Conservation (phyloP, 345 rosid species). For the Brassica cretica region DNA sequence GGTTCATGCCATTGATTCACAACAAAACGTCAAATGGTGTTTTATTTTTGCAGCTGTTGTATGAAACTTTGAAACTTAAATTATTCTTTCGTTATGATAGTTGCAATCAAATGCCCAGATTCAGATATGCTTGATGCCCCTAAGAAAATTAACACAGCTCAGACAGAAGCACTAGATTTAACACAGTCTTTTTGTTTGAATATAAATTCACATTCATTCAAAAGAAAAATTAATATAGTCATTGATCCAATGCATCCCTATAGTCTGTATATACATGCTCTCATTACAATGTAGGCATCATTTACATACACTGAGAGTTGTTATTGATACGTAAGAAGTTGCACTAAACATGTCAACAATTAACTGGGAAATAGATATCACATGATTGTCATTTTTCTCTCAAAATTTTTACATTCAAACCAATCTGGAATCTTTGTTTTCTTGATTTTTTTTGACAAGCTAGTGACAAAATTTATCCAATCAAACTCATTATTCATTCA, state of each 20-base stretch:
- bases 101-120: constrained; percentile 10
- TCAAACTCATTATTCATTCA: not conserved
- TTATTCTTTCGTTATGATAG: not conserved
- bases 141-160: not conserved
- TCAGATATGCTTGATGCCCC: not conserved
- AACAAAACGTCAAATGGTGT: not conserved
- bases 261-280: not conserved
- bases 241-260: constrained; percentile 13
- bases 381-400: constrained; percentile 8
- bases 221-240: not conserved
- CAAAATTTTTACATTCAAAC: constrained; percentile 1
- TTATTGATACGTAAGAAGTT: not conserved
- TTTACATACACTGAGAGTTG: not conserved
- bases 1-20: constrained; percentile 14
- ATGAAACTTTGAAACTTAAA: constrained; percentile 1
- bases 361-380: not conserved
- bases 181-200: no score
- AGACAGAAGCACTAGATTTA: no score
- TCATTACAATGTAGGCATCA: not conserved
- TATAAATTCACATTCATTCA: no score
- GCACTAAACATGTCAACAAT: constrained; percentile 10
- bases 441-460: not conserved
- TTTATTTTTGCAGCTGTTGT: not conserved
- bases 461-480: not conserved
- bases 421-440: not conserved